These are phyloP conservation scores for Taphrina communis DNA, from an alignment of 1,139 yeast species.

Conservation along the genomic window DNA sequence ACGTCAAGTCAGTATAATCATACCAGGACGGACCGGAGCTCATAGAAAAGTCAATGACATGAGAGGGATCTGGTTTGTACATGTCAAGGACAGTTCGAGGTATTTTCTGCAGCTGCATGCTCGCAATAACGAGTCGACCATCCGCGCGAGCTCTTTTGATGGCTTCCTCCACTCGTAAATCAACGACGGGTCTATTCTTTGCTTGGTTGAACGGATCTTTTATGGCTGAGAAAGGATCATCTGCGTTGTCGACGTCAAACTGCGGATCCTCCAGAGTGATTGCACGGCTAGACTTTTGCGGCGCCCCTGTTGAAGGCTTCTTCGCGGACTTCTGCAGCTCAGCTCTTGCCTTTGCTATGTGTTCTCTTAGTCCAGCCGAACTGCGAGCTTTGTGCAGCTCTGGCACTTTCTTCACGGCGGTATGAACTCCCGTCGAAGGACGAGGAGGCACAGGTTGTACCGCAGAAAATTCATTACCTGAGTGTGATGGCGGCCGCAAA, in stretches of 20 bases:
- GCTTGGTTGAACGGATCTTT: conserved; percentile 38
- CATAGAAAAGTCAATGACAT: conserved; percentile 35
- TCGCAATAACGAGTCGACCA: conserved; percentile 29
- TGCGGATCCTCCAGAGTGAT: neutral
- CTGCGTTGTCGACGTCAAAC: neutral
- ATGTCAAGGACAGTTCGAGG: conserved; percentile 29
- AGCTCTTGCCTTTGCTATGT: conserved; percentile 34
- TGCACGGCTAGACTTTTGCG: neutral
- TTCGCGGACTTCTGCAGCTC: conserved; percentile 25
- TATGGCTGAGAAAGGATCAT: conserved; percentile 27
- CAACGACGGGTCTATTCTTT: neutral
- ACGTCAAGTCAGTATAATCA: conserved; percentile 26
- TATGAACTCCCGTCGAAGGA: neutral
- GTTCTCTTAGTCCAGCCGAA: conserved; percentile 30
- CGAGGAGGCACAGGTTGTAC: neutral
- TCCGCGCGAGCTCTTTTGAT: conserved; percentile 13
- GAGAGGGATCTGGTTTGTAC: conserved; percentile 38
- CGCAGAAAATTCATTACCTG: neutral
- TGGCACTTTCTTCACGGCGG: neutral
- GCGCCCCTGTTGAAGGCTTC: neutral
- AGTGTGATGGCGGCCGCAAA: neutral
- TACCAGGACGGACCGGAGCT: conserved; percentile 27
- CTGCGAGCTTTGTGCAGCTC: conserved; percentile 15
- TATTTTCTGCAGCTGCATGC: conserved; percentile 12
- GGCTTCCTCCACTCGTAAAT: conserved; percentile 13